Base-by-base conservation (phyloP, 129 eudicot species). In the carrot (Daucus carota) region DNA sequence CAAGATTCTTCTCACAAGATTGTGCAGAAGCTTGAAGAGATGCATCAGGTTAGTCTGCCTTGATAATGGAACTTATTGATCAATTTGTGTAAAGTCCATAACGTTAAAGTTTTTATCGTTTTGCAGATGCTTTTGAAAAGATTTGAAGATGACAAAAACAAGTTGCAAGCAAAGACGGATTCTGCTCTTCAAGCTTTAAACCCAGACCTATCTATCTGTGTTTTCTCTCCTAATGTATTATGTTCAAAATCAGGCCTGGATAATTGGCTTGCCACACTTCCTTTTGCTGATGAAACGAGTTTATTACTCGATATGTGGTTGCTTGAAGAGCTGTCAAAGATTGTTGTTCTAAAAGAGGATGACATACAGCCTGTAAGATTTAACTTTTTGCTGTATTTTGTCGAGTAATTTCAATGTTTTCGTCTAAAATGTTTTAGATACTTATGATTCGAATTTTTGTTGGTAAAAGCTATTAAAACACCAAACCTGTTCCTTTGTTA, bases 271-370 rank as follows among this genome's bases (percentile, higher is more conserved):
- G 88, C 87, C 28, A 83, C 87, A 32, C 72, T 81, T 70, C 94
- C 96, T 42, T 48, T 95, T 57, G 82, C 75, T 47, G 92, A 95
- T 77, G 75, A 84, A 65, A 83, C 85, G 22, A 88, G 94, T 81
- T 82, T 91, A 76, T 83, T 73, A 77, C 81, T 91, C 48, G 99
- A 91, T 83, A 82, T 85, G 87, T 69, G 81, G 79, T 73, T 95
- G 76, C 94, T 95, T 73, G 84, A 82, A 76, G 84, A 89, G 77
- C 79, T 95, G 46, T 85, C 92, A 41, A 70, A 50, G 80, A 82
- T 80, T 42, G 18, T 83, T 71, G 44, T 81, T 66, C 82, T 80
- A 77, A 88, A 89, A 75, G 80, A 68, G 60, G 78, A 66, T 43
- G 83, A 87, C 57, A 74, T 87, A 24, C 78, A 82, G 74, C 80